phyloP scores from a whole-genome alignment of 495 filamentous ascomycete species.

The Chaetomidium leptoderma region DNA sequence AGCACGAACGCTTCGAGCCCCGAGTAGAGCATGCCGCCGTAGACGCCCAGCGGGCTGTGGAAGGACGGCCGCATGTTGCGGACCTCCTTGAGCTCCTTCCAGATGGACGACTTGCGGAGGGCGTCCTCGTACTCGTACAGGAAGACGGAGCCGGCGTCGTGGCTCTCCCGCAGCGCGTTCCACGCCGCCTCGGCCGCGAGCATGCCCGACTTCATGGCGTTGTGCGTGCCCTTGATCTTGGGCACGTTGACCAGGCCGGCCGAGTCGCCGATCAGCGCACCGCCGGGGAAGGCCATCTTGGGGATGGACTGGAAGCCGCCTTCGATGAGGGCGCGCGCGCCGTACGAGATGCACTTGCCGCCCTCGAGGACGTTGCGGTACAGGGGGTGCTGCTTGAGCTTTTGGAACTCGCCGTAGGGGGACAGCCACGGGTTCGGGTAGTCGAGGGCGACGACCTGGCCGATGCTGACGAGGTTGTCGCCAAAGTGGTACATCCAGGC shows the following conservation, averaged over 20 bases:
- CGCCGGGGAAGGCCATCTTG: constrained; percentile 92
- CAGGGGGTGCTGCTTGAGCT: constrained; percentile 94
- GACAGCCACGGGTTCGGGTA: constrained; percentile 96
- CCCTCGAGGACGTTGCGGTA: constrained; percentile 80
- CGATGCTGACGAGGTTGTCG: constrained; percentile 91
- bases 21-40: constrained; percentile 88
- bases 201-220: constrained; percentile 96
- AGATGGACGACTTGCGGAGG: constrained; percentile 82
- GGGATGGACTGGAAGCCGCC: constrained; percentile 97
- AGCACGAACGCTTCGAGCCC: constrained; percentile 87
- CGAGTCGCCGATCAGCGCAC: constrained; percentile 91
- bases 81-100: constrained; percentile 90
- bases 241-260: constrained; percentile 97
- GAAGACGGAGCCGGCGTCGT: constrained; percentile 68
- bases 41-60: constrained; percentile 75
- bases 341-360: constrained; percentile 97
- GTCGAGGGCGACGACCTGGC: constrained; percentile 90
- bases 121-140: constrained; percentile 91
- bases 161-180: constrained; percentile 57
- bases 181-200: constrained; percentile 88
- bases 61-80: constrained; percentile 97
- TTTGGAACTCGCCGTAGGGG: constrained; percentile 95
- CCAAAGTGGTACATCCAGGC: constrained; percentile 99
- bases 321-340: constrained; percentile 87
- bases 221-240: constrained; percentile 98